Conservation (phyloP, 2,329 filamentous ascomycete species). For the Beauveria asiatica region DNA sequence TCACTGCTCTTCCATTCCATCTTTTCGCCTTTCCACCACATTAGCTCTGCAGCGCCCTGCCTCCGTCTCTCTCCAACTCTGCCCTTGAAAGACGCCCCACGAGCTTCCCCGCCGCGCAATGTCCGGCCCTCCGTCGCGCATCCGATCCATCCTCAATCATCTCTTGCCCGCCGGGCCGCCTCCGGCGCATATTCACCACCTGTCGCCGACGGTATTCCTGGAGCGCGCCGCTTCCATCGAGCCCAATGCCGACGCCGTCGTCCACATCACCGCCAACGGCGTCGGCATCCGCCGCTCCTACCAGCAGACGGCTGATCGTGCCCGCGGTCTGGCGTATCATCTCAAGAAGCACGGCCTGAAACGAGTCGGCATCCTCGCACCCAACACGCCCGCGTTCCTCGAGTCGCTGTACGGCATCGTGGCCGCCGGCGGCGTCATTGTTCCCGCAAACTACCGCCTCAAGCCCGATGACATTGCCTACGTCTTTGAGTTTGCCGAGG, state of each 20-base stretch:
- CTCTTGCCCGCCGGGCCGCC: constrained; percentile 33
- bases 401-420: constrained; percentile 84
- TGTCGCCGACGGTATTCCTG: constrained; percentile 82
- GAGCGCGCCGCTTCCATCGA: constrained; percentile 82
- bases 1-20: too few relatives aligned
- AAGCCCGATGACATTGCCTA: constrained; percentile 82
- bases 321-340: constrained; percentile 81
- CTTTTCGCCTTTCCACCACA: too few relatives aligned
- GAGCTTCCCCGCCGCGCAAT: constrained; percentile 31
- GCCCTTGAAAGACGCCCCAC: too few relatives aligned
- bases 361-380: constrained; percentile 75
- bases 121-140: constrained; percentile 55
- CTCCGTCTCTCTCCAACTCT: too few relatives aligned
- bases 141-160: constrained; percentile 49
- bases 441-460: constrained; percentile 55
- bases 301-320: constrained; percentile 73
- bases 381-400: constrained; percentile 92
- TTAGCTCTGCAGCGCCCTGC: too few relatives aligned
- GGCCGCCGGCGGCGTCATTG: constrained; percentile 70
- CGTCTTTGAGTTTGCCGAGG: constrained; percentile 81
- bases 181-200: constrained; percentile 59
- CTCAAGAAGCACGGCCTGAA: constrained; percentile 64
- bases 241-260: constrained; percentile 74
- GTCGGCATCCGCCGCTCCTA: constrained; percentile 70
- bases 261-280: constrained; percentile 74